Conservation (phyloP, 2,329 filamentous ascomycete genomes). For the Coniochaeta sp. region DNA sequence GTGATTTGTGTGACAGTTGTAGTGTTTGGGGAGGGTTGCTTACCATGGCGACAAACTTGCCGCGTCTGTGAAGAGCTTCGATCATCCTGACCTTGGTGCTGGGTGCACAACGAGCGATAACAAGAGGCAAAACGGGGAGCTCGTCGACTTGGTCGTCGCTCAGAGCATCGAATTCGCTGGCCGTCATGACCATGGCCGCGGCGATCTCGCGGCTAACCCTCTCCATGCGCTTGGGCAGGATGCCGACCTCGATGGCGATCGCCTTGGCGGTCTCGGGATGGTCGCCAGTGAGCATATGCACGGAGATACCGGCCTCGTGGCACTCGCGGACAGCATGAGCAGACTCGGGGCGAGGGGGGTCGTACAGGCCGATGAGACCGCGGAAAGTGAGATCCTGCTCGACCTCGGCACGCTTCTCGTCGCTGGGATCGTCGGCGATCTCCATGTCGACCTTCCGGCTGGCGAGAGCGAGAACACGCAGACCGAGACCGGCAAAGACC, state of each 20-base stretch:
- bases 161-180: slow-evolving; percentile 50
- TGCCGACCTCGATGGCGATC: slow-evolving; percentile 50
- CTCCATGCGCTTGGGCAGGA: slow-evolving; percentile 33
- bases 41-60: slow-evolving; percentile 1
- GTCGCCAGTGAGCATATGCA: slow-evolving; percentile 59
- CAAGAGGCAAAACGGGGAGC: slow-evolving; percentile 49
- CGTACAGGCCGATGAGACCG: slow-evolving; percentile 64
- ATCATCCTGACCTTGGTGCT: slow-evolving; percentile 61
- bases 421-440: slow-evolving; percentile 19
- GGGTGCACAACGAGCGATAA: slow-evolving; percentile 55
- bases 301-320: slow-evolving; percentile 48
- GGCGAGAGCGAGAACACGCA: slow-evolving; percentile 56
- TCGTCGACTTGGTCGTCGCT: slow-evolving; percentile 50
- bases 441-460: slow-evolving; percentile 27
- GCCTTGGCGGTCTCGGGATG: slow-evolving; percentile 52
- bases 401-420: slow-evolving; percentile 38
- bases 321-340: slow-evolving; percentile 47
- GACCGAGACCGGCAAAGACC: slow-evolving; percentile 49
- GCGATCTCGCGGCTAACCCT: slow-evolving; percentile 39
- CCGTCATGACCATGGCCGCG: slow-evolving; percentile 49
- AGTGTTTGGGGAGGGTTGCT: not conserved
- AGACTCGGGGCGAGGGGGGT: slow-evolving; percentile 61
- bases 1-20: not conserved
- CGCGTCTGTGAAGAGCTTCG: slow-evolving; percentile 2
- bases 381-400: slow-evolving; percentile 55